Evolutionary conservation across 805 yeast genomes (phyloP), one percentile per base, ranked within the genome.

Genomic region (Wickerhamomyces mucosus): DNA sequence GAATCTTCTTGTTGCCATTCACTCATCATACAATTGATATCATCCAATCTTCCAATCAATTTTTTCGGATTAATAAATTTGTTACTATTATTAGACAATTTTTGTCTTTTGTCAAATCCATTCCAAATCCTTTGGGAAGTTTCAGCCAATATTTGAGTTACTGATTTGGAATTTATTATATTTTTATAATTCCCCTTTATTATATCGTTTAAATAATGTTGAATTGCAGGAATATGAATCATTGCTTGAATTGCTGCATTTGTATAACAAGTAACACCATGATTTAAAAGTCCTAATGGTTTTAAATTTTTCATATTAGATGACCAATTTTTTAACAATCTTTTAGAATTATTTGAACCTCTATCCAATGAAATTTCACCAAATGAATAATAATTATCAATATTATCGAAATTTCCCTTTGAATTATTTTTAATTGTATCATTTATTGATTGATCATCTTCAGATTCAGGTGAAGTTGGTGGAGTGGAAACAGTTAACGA

Each of bases 1-100:
- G 95, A 81, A 57, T 92, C 98, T 56, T 92, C 97, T 55, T 92
- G 98, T 56, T 85, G 88, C 95, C 95, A 88, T 53, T 78, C 92
- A 27, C 86, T 76, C 95, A 88, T 85, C 95, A 84, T 83, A 53
- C 95, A 84, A 56, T 86, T 86, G 46, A 89, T 84, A 46, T 84
- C 95, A 30, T 71, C 82, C 35, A 83, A 61, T 42, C 85, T 67
- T 31, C 66, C 65, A 36, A 83, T 78, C 45, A 86, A 64, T 47
- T 71, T 73, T 43, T 75, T 75, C 8, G 95, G 97, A 56, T 81
- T 81, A 33, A 85, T 64, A 46, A 69, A 74, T 37, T 65, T 61
- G 31, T 60, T 52, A 15, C 32, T 30, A 22, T 41, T 42, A 6
- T 16, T 12, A 5, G 16, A 8, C 4, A 16, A 8, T 18, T 46